Conservation (phyloP, 2,329 filamentous ascomycete genomes). For the Eutypa lata region DNA sequence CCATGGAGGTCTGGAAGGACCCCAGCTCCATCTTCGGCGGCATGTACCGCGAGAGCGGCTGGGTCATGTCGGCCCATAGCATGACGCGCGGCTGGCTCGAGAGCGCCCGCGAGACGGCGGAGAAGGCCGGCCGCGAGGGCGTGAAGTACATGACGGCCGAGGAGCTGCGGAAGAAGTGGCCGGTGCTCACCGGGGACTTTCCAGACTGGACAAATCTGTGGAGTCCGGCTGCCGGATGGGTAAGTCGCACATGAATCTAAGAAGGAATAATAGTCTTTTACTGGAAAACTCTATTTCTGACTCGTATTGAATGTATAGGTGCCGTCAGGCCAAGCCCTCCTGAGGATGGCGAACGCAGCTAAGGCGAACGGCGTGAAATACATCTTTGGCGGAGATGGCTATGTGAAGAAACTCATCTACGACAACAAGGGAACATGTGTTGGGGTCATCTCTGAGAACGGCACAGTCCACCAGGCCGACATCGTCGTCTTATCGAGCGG, state of each 20-base stretch:
- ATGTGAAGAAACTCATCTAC: slow-evolving; percentile 22
- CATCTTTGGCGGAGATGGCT: slow-evolving; percentile 20
- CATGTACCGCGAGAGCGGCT: slow-evolving; percentile 30
- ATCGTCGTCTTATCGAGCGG: slow-evolving; percentile 64
- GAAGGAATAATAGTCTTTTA: background rate
- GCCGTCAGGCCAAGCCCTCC: slow-evolving; percentile 23
- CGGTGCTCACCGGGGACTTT: slow-evolving; percentile 21
- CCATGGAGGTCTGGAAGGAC: slow-evolving; percentile 25
- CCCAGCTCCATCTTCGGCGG: slow-evolving; percentile 23
- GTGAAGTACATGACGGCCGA: slow-evolving; percentile 23
- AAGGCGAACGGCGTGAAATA: slow-evolving; percentile 23
- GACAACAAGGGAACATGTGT: slow-evolving; percentile 20
- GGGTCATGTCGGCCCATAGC: slow-evolving; percentile 23
- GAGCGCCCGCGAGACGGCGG: slow-evolving; percentile 21
- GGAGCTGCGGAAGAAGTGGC: slow-evolving; percentile 25
- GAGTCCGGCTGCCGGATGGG: slow-evolving; percentile 28
- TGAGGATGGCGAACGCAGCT: slow-evolving; percentile 29
- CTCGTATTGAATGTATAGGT: slow-evolving; percentile 5
- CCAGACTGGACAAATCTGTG: slow-evolving; percentile 26
- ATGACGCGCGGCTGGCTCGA: slow-evolving; percentile 27
- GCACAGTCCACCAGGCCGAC: slow-evolving; percentile 49
- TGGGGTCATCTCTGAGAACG: slow-evolving; percentile 50
- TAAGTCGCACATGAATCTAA: slow-evolving; percentile 5
- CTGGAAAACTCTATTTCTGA: background rate
- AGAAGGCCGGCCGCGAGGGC: slow-evolving; percentile 17